Percentiles rank a stretch among this genome's conserved stretches.
These are phyloP conservation scores for Mucor plumbeus DNA, from an alignment of 371 early-diverging fungal species.

Conservation along the genomic window DNA sequence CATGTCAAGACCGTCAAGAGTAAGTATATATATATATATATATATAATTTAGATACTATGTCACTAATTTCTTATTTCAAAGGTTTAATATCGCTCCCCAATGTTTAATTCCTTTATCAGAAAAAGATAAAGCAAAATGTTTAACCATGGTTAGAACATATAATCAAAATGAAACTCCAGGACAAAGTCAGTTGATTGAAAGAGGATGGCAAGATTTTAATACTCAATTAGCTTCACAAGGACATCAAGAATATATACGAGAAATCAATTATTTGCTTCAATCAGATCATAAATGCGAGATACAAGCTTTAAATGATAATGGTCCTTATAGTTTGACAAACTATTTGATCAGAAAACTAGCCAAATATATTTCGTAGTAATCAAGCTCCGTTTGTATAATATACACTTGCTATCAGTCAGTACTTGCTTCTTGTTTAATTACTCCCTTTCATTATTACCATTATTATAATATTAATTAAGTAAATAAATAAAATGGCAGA, in stretches of 20 bases:
- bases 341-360: constrained; percentile 20
- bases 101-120: constrained; percentile 24
- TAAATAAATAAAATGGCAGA: constrained; percentile 24
- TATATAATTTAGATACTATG: too few relatives aligned
- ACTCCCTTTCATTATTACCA: neutral
- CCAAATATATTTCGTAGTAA: neutral
- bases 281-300: constrained; percentile 37
- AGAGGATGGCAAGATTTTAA: constrained; percentile 25
- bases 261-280: constrained; percentile 27
- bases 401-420: neutral
- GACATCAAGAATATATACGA: constrained; percentile 24
- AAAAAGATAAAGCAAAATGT: constrained; percentile 35
- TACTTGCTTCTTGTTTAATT: neutral
- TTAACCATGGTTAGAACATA: constrained; percentile 16
- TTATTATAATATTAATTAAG: neutral
- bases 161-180: constrained; percentile 19
- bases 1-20: constrained; percentile 36
- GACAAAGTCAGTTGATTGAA: constrained; percentile 21
- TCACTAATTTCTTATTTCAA: neutral
- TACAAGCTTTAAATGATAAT: constrained; percentile 36
- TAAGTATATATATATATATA: neutral
- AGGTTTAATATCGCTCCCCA: constrained; percentile 32
- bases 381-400: too few relatives aligned
- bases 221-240: constrained; percentile 8
- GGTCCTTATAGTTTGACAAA: constrained; percentile 25